Percentiles rank a stretch among this genome's conserved stretches.
These are phyloP conservation scores for Coemansia sp. DNA, from an alignment of 192 early-diverging fungal species.

Conservation along the genomic window DNA sequence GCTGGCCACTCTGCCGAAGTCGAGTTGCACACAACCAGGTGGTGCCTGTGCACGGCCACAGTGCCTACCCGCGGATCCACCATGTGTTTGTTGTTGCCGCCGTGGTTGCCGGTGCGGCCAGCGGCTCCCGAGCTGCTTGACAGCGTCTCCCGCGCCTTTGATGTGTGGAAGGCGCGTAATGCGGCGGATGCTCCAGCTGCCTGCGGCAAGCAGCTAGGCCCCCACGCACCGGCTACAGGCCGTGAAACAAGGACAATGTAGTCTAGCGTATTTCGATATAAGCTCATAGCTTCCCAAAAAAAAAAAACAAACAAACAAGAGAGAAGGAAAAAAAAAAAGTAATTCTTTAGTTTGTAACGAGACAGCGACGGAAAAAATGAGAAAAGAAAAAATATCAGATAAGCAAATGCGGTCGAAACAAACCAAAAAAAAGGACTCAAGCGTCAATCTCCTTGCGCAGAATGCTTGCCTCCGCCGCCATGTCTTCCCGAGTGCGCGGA, in stretches of 20 bases:
- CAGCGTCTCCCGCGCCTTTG: background rate
- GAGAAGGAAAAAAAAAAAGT: too few relatives aligned
- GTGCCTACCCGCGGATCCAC: slow-evolving; percentile 35
- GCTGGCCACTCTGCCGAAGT: slow-evolving; percentile 44
- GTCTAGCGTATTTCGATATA: background rate
- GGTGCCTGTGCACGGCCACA: slow-evolving; percentile 37
- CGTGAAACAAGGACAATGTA: background rate
- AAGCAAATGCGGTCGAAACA: background rate
- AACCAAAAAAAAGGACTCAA: background rate
- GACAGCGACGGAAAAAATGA: background rate
- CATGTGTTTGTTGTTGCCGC: background rate
- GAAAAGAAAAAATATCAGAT: slow-evolving; percentile 8
- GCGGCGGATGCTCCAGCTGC: background rate
- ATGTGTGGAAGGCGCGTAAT: background rate
- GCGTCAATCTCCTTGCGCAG: slow-evolving; percentile 34
- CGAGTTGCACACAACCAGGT: slow-evolving; percentile 51
- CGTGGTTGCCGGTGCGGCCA: background rate
- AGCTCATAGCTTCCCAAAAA: background rate
- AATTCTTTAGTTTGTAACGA: background rate
- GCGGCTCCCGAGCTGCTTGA: background rate
- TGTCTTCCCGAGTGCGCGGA: slow-evolving; percentile 74
- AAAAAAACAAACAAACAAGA: too few relatives aligned
- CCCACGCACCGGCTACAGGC: background rate
- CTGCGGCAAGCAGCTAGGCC: background rate
- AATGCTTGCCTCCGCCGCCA: slow-evolving; percentile 57